Evolutionary conservation across 2,329 filamentous ascomycete species (phyloP).

Genomic region (Talaromyces verruculosus): DNA sequence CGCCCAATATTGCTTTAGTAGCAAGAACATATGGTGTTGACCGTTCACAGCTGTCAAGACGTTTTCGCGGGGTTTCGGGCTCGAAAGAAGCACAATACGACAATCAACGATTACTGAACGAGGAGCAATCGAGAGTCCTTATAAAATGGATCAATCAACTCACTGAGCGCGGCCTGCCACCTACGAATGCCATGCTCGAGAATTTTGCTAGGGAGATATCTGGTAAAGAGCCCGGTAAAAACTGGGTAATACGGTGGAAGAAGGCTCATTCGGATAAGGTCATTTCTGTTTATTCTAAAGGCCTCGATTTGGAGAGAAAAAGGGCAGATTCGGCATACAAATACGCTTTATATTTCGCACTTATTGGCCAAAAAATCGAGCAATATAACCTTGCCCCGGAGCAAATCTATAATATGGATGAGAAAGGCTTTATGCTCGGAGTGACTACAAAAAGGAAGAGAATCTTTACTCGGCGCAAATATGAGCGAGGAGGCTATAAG

Average conservation of each 20-base stretch:
- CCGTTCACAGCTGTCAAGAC: neutral
- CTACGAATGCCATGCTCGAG: neutral
- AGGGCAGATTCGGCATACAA: neutral
- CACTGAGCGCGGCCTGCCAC: neutral
- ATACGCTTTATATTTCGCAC: neutral
- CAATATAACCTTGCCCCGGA: neutral
- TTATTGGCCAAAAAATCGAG: neutral
- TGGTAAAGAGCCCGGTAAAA: no score
- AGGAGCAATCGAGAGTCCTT: no score
- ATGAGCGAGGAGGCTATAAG: no score
- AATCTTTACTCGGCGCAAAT: no score
- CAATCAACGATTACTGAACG: no score
- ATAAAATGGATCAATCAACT: slow-evolving; percentile 14
- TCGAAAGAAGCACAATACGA: no score
- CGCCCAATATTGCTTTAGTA: no score
- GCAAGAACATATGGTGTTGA: neutral
- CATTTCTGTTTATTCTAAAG: neutral
- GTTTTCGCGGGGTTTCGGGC: neutral
- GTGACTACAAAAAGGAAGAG: no score
- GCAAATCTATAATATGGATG: slow-evolving; percentile 12
- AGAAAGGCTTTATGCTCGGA: no score
- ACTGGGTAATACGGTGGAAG: neutral
- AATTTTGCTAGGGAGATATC: slow-evolving; percentile 2
- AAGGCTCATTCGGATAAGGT: neutral
- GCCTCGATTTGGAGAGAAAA: neutral